These are phyloP conservation scores for Hypoxylon rickii DNA, from an alignment of 495 filamentous ascomycete species.

Conservation along the genomic window DNA sequence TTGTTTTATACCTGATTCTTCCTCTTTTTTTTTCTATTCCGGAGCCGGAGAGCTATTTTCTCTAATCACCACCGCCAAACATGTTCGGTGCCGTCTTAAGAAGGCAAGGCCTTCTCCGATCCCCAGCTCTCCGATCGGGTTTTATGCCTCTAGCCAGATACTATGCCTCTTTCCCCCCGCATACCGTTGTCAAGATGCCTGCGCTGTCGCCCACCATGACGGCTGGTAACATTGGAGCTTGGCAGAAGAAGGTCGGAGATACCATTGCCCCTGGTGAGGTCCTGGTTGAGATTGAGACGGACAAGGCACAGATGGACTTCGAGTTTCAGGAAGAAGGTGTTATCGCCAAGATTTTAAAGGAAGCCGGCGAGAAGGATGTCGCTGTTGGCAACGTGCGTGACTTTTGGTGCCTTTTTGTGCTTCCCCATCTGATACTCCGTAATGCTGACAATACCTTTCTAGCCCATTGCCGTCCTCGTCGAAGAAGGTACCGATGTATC, in stretches of 20 bases:
- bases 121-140: slow-evolving; percentile 45
- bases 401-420: slow-evolving; percentile 4
- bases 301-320: slow-evolving; percentile 99
- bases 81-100: slow-evolving; percentile 61
- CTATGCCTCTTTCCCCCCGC: slow-evolving; percentile 78
- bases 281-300: slow-evolving; percentile 99
- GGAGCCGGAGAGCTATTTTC: slow-evolving; percentile 40
- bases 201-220: slow-evolving; percentile 98
- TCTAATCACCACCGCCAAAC: slow-evolving; percentile 28
- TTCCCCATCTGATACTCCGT: slow-evolving; percentile 34
- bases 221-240: slow-evolving; percentile 91
- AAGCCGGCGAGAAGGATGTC: slow-evolving; percentile 92
- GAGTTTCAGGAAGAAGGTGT: slow-evolving; percentile 99
- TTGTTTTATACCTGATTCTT: slow-evolving; percentile 11
- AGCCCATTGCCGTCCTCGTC: slow-evolving; percentile 96
- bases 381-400: slow-evolving; percentile 88
- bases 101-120: slow-evolving; percentile 57
- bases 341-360: slow-evolving; percentile 92
- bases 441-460: slow-evolving; percentile 44
- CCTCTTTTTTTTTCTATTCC: slow-evolving; percentile 11
- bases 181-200: slow-evolving; percentile 96
- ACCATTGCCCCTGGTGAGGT: slow-evolving; percentile 88
- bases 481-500: slow-evolving; percentile 86
- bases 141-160: slow-evolving; percentile 58
- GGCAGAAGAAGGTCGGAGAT: slow-evolving; percentile 97